phyloP scores from a whole-genome alignment of 306 rosid genomes.

The Inga leiocalycina region DNA sequence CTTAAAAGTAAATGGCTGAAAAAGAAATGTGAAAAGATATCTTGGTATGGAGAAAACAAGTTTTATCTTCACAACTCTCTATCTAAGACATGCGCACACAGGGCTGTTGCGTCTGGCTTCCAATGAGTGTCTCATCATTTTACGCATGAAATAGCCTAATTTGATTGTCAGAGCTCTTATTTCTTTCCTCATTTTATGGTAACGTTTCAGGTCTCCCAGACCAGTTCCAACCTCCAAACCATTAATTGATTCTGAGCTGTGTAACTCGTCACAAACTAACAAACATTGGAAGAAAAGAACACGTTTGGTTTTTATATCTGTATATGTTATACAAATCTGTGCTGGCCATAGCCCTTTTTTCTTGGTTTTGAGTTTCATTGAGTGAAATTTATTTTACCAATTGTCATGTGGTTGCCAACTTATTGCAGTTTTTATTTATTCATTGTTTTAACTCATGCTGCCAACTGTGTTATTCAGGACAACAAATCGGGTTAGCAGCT shows the following conservation, averaged over 20 bases:
- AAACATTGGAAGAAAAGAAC: constrained; percentile 57
- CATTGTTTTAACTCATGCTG: constrained; percentile 18
- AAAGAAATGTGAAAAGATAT: neutral
- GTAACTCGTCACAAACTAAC: constrained; percentile 47
- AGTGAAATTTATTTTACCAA: constrained; percentile 2
- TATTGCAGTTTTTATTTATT: neutral
- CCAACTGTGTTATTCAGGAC: constrained; percentile 51
- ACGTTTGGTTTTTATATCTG: constrained; percentile 62
- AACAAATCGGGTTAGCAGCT: constrained; percentile 48
- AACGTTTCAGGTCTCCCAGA: constrained; percentile 54
- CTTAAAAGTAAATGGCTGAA: neutral
- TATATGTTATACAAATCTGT: neutral
- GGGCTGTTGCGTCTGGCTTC: neutral
- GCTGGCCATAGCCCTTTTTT: constrained; percentile 20
- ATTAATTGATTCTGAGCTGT: constrained; percentile 45
- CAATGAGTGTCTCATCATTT: neutral
- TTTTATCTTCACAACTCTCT: neutral
- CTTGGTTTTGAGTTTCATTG: constrained; percentile 17
- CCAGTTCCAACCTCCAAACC: constrained; percentile 46
- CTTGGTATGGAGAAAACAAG: neutral
- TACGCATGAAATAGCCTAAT: neutral
- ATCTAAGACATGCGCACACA: neutral
- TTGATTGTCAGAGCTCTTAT: neutral
- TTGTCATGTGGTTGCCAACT: constrained; percentile 13
- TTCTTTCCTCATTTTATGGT: constrained; percentile 25